Conservation (phyloP, 2,329 filamentous ascomycete species). For the Cordyceps javanica region DNA sequence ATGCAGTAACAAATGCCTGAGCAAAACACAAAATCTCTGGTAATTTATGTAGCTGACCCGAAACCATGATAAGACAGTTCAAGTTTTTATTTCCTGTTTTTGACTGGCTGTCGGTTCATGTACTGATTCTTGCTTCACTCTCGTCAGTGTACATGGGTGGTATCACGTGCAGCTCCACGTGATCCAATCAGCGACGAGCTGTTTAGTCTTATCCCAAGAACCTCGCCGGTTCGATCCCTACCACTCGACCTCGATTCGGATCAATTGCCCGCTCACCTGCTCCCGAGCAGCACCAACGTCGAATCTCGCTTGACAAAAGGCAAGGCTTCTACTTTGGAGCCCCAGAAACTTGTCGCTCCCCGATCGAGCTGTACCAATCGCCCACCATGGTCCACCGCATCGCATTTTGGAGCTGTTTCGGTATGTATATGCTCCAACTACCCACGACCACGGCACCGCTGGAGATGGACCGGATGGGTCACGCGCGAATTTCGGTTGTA, state of each 20-base stretch:
- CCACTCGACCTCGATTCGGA: neutral
- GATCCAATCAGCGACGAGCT: constrained; percentile 18
- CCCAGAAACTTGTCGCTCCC: neutral
- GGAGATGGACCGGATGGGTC: neutral
- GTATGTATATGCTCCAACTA: constrained; percentile 46
- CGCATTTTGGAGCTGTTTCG: constrained; percentile 86
- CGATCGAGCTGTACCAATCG: constrained; percentile 4
- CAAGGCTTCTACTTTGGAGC: neutral
- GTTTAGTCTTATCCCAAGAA: constrained; percentile 11
- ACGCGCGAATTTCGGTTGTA: too few species aligned
- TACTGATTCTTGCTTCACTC: neutral
- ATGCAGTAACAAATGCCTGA: too few species aligned
- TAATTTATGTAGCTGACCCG: too few species aligned
- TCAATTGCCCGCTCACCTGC: neutral
- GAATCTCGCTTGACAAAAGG: neutral
- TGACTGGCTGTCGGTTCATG: too few species aligned
- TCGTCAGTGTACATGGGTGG: neutral
- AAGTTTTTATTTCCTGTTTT: neutral
- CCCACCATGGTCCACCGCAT: constrained; percentile 56
- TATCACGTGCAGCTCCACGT: constrained; percentile 18
- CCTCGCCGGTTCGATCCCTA: neutral
- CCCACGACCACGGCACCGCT: neutral
- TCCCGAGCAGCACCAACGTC: neutral
- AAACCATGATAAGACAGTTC: too few species aligned
- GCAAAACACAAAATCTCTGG: too few species aligned